Base-by-base conservation (phyloP, 768 basidiomycete species). In the Arthromyces matolae region DNA sequence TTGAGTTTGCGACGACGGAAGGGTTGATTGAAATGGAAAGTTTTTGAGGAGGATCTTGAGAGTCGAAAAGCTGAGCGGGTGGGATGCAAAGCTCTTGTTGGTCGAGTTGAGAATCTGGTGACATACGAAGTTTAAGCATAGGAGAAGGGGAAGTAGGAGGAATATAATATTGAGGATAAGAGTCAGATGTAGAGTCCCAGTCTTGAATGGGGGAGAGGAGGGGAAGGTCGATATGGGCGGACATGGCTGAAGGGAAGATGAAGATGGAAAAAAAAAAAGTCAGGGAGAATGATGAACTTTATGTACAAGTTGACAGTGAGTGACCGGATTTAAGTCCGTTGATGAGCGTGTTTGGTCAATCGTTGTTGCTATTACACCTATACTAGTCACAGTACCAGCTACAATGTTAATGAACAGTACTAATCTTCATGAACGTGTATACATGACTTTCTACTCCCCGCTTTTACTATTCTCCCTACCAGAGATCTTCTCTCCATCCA, bases 161-260 rank as follows among this genome's bases (percentile, higher is more conserved):
- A 14, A 75, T 57, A 43, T 71, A 68, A 60, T 78, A 77, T 65
- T 77, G 77, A 57, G 70, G 58, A 69, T 73, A 72, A 54, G 71
- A 55, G 62, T 77, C 71, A 53, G 49, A 53, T 12, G 71, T 65
- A 34, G 76, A 68, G 59, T 82, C 77, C 78, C 80, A 83, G 53
- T 80, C 78, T 20, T 47, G 60, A 39, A 72, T 59, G 20, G 80
- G 80, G 34, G 80, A 80, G 57, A 79, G 72, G 36, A 85, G 72
- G 50, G 77, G 72, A 31, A 77, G 74, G 68, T 86, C 83, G 55
- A 84, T 71, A 54, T 79, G 75, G 55, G n/a, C n/a, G n/a, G 81
- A 78, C 75, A 81, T 79, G 58, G 74, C 60, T 41, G n/a, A 73
- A 63, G 51, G 69, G 54, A 37, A 67, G 65, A 48, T 59, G 53